Conservation (phyloP, 768 basidiomycete species). For the Erythrobasidium yunnanense region DNA sequence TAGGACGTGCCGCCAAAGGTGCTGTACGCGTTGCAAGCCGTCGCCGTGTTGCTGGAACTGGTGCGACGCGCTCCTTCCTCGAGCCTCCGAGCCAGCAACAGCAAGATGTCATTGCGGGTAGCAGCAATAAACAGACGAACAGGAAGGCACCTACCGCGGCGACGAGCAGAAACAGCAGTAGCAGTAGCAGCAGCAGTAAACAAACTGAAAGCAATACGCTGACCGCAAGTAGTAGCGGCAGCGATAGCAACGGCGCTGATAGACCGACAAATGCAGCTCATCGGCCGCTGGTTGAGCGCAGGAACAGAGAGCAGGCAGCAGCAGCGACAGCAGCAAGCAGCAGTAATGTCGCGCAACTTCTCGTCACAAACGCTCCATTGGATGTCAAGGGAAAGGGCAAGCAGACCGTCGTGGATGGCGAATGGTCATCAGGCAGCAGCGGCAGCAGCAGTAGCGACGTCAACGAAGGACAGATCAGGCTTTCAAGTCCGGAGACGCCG, state of each 20-base stretch:
- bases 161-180: not conserved
- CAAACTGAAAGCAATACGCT: not conserved
- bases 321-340: slow-evolving; percentile 1
- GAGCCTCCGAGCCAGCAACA: no score
- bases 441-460: no score
- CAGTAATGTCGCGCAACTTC: no score
- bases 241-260: no score
- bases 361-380: not conserved
- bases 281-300: not conserved
- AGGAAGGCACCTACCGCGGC: not conserved
- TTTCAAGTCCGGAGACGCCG: not conserved
- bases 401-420: not conserved
- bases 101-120: no score
- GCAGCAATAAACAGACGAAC: not conserved
- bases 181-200: not conserved
- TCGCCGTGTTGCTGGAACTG: no score
- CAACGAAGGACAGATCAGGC: no score
- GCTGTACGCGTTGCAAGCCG: no score
- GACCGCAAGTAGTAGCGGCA: not conserved
- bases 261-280: not conserved
- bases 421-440: not conserved
- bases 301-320: not conserved
- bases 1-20: no score
- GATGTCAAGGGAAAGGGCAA: not conserved
- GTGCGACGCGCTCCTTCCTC: no score